Base-by-base conservation (phyloP, 768 basidiomycete species). In the Boletus pseudopeckii region DNA sequence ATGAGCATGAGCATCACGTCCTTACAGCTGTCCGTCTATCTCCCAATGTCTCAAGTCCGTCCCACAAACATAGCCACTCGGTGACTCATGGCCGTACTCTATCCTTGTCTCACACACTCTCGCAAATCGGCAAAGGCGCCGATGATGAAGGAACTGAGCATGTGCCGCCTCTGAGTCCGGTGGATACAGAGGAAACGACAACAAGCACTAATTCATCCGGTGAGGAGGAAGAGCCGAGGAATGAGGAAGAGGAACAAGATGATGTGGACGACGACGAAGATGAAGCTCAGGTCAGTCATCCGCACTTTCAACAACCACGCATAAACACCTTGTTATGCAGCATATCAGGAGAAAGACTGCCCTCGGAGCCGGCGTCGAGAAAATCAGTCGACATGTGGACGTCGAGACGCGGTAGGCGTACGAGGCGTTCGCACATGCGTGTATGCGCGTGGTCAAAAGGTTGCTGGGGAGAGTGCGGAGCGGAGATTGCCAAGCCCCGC, bases 291-390 rank as follows among this genome's bases (percentile, higher is more conserved):
- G 68, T 70, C 15, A 20, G 63, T 48, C 22, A 5, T 50, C 17
- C 13, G 1, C 7, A 5, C 22, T 2, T 48, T 39, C 5, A 18
- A 34, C 2, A 11, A 42, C 10, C 18, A 14, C 6, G 5, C 48
- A 49, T 49, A 18, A 58, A 67, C 48, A 49, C 45, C 8, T 40
- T 44, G 43, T 18, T 46, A 30, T 41, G 34, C 50, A 72, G 69
- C 66, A 66, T 33, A 46, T 48, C 11, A 17, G 28, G 18, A 62
- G 72, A 40, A 73, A 64, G 55, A 72, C 72, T 14, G 60, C 65
- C 3, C 58, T 71, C 0, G 69, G 71, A 20, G 71, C 71, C 9
- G 72, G 72, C 8, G 66, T 72, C 18, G 72, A 72, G 55, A 72
- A 72, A 56, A 58, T 72, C 48, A 73, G 72, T 52, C 60, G 67